These are phyloP conservation scores for Coniella vitis DNA, from an alignment of 2,329 filamentous ascomycete genomes.

Conservation along the genomic window DNA sequence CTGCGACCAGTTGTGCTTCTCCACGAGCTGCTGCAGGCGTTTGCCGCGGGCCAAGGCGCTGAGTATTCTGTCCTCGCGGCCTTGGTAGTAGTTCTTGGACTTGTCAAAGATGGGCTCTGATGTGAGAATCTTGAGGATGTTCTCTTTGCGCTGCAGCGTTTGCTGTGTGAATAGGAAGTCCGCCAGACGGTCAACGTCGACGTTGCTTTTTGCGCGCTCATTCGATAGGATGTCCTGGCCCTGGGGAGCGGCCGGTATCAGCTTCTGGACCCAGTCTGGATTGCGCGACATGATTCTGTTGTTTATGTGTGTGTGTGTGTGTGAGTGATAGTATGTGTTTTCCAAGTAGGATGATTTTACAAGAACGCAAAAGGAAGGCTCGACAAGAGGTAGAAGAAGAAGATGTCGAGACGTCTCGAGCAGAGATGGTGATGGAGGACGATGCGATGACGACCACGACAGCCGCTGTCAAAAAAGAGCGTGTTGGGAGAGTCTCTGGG, in stretches of 20 bases:
- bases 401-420: no score
- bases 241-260: constrained; percentile 49
- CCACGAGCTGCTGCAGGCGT: constrained; percentile 58
- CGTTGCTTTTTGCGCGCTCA: constrained; percentile 60
- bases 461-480: no score
- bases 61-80: constrained; percentile 62
- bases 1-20: constrained; percentile 59
- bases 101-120: constrained; percentile 70
- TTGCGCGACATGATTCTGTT: constrained; percentile 11
- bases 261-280: constrained; percentile 24
- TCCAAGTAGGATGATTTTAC: no score
- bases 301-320: background rate
- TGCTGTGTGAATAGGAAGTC: constrained; percentile 64
- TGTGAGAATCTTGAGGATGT: constrained; percentile 58
- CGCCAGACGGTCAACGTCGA: constrained; percentile 61
- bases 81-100: constrained; percentile 68
- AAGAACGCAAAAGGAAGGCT: no score
- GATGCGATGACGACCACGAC: no score
- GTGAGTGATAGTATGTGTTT: no score
- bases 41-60: constrained; percentile 65
- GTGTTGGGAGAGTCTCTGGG: no score
- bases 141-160: constrained; percentile 51
- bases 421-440: no score
- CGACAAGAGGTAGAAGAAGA: no score
- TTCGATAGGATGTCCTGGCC: constrained; percentile 61